Base-by-base conservation (phyloP, 2,329 filamentous ascomycete species). In the Claviceps lovelessii region DNA sequence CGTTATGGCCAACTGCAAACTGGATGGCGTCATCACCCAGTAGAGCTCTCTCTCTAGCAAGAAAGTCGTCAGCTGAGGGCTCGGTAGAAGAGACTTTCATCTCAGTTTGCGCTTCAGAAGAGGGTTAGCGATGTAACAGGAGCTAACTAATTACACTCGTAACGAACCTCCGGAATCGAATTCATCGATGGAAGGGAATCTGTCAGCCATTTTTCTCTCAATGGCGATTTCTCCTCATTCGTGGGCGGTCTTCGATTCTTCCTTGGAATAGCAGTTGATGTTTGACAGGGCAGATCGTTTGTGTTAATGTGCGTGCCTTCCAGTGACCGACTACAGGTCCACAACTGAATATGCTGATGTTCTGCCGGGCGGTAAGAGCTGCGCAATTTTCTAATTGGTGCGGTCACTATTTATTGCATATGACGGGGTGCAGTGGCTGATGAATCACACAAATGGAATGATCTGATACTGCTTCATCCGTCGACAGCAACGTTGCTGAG, bases 1-100 rank as follows among this genome's bases (percentile, higher is more conserved):
- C 75, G 67, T 95, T 88, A 65, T 85, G 83, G 58, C 82, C 78
- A 37, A 87, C 86, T 59, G 85, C 78, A 70, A 98, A 98, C 74
- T 90, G 87, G 63, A 90, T 81, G 57, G 93, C 93, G 70, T 97
- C 93, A 59, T 95, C 93, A 61, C 93, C 93, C 8, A 98, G 82
- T 19, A 85, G 72, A 58, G 90, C 93, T 66, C 90, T 88, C 74
- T 98, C 93, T 62, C 91, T 88, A 59, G 88, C 84, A 51, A 97
- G 81, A 70, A 98, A 97, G 71, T 95, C 89, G 65, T 88, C 83
- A 58, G 80, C 76, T 37, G 84, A 83, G 35, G 80, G 75, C 10
- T 78, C 74, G 58, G 75, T 77, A 58, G 77, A 75, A 42, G 81
- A 70, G 55, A 74, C 76, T 71, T 76, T 78, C 67, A 78, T 76